Percentiles rank a stretch among this genome's conserved stretches.
These are phyloP conservation scores for Thraustotheca clavata DNA, from an alignment of 352 stramenopile species.

Conservation along the genomic window DNA sequence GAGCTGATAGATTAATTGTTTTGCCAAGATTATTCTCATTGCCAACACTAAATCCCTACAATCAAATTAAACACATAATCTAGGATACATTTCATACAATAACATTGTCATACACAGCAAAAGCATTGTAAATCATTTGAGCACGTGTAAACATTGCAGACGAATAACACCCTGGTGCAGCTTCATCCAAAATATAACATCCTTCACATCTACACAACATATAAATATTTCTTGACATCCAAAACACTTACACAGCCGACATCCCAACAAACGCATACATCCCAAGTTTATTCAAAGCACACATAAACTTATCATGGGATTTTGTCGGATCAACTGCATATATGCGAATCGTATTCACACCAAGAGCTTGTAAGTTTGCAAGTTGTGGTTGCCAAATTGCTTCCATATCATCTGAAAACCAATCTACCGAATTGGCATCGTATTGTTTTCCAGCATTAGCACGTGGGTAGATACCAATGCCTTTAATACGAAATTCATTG, in stretches of 20 bases:
- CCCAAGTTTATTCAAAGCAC: conserved; percentile 39
- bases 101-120: conserved; percentile 66
- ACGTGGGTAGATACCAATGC: conserved; percentile 63
- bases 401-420: conserved; percentile 46
- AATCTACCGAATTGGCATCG: conserved; percentile 45
- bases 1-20: conserved; percentile 31
- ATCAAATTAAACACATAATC: not conserved
- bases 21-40: conserved; percentile 63
- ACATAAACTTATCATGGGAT: conserved; percentile 75
- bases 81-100: conserved; percentile 20
- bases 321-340: conserved; percentile 55
- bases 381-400: conserved; percentile 45
- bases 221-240: not conserved
- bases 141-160: conserved; percentile 40
- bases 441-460: conserved; percentile 45
- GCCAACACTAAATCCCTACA: conserved; percentile 42
- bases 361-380: conserved; percentile 41
- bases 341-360: conserved; percentile 59
- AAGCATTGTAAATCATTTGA: conserved; percentile 63
- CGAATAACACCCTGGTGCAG: conserved; percentile 41
- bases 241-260: conserved; percentile 33
- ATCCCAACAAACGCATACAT: conserved; percentile 72
- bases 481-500: conserved; percentile 56
- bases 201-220: conserved; percentile 36
- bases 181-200: conserved; percentile 38